phyloP scores from a whole-genome alignment of 164 flowering plant genomes.

The Kalanchoe fedtschenkoi region DNA sequence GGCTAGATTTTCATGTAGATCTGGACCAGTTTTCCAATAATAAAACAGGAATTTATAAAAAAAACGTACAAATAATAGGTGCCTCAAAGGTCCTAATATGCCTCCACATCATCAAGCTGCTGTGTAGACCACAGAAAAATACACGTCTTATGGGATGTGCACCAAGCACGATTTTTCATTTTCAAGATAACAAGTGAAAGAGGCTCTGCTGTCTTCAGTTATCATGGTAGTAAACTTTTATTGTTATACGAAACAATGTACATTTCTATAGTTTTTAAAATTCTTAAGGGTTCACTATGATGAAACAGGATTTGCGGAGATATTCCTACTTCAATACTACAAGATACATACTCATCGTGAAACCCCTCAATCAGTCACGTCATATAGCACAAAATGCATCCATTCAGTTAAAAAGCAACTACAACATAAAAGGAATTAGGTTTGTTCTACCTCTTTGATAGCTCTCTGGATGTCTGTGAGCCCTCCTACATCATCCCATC shows the following conservation, averaged over 20 bases:
- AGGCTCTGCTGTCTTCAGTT: too few relatives aligned
- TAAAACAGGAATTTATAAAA: background rate
- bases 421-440: background rate
- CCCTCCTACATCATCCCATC: conserved; percentile 99
- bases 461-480: conserved; percentile 56
- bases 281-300: background rate
- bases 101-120: background rate
- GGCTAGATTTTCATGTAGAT: background rate
- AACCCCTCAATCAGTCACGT: background rate
- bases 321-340: background rate
- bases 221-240: background rate
- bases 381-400: background rate
- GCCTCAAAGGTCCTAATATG: background rate
- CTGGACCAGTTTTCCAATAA: background rate
- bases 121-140: background rate
- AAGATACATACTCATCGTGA: background rate
- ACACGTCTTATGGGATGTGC: background rate
- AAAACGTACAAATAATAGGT: too few relatives aligned
- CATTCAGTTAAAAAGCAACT: background rate
- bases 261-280: background rate
- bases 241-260: background rate
- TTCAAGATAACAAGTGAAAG: background rate
- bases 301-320: too few relatives aligned
- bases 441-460: conserved; percentile 64
- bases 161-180: background rate